Conservation (phyloP, 129 eudicot species). For the Chrysanthemum seticuspe region DNA sequence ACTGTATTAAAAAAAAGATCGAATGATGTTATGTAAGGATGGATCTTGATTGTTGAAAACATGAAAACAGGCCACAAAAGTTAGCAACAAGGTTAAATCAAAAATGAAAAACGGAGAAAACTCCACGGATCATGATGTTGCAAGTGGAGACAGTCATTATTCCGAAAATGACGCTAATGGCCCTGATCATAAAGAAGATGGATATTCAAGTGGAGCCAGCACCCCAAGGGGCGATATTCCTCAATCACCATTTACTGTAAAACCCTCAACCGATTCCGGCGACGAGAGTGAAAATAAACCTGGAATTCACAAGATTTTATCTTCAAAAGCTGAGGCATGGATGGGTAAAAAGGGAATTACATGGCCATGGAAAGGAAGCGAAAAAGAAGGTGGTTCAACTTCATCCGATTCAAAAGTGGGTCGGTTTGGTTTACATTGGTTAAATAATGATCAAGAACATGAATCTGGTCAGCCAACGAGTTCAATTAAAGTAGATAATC, state of each 20-base stretch:
- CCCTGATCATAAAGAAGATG: constrained; percentile 76
- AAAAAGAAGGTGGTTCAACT: constrained; percentile 45
- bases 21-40: constrained; percentile 2
- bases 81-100: constrained; percentile 87
- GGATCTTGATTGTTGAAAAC: constrained; percentile 33
- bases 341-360: constrained; percentile 72
- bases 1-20: neutral
- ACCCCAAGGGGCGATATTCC: constrained; percentile 79
- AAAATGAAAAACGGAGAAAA: constrained; percentile 67
- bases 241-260: constrained; percentile 47
- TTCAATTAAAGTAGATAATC: constrained; percentile 48
- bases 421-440: constrained; percentile 73
- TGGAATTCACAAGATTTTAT: constrained; percentile 59
- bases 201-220: constrained; percentile 86
- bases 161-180: constrained; percentile 50
- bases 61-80: constrained; percentile 71
- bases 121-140: constrained; percentile 49
- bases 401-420: constrained; percentile 44
- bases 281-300: constrained; percentile 75
- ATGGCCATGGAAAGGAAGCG: constrained; percentile 97
- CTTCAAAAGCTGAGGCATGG: constrained; percentile 97
- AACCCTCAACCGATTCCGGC: constrained; percentile 55
- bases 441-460: constrained; percentile 61
- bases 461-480: constrained; percentile 43
- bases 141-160: constrained; percentile 65